Evolutionary conservation across 768 basidiomycete genomes (phyloP).

Genomic region (Pisolithus tinctorius): DNA sequence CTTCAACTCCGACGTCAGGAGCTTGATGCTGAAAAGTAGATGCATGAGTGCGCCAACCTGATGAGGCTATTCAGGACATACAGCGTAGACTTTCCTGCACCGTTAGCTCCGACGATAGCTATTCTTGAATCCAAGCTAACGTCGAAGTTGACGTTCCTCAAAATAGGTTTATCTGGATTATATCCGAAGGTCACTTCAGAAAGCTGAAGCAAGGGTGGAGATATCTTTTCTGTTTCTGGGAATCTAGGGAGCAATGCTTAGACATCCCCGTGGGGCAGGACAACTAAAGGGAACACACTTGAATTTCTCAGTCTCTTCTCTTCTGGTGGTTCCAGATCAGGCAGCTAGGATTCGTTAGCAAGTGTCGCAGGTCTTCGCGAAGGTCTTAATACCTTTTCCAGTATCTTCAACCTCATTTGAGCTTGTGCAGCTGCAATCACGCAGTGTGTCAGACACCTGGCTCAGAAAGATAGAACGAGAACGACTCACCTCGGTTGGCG

Average conservation of each 20-base stretch:
- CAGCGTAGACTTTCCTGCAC: conserved; percentile 95
- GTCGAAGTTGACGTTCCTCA: conserved; percentile 81
- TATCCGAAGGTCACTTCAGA: conserved; percentile 91
- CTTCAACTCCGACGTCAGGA: conserved; percentile 78
- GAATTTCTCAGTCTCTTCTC: conserved; percentile 88
- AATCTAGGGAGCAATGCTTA: conserved; percentile 43
- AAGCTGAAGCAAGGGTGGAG: conserved; percentile 90
- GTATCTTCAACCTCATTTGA: conserved; percentile 67
- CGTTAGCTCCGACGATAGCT: conserved; percentile 92
- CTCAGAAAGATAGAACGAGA: neutral
- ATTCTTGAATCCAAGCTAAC: conserved; percentile 92
- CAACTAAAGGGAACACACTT: conserved; percentile 40
- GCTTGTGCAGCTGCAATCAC: conserved; percentile 71
- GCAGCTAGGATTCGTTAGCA: conserved; percentile 46
- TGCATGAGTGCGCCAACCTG: conserved; percentile 3
- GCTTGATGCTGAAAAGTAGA: conserved; percentile 62
- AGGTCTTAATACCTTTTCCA: conserved; percentile 55
- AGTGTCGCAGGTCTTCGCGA: neutral
- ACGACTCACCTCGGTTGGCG: conserved; percentile 74
- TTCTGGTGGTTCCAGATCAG: conserved; percentile 89
- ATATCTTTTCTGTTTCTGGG: conserved; percentile 95
- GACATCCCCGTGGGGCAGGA: neutral
- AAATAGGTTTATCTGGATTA: conserved; percentile 61
- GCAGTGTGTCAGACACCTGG: conserved; percentile 1
- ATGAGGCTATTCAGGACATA: conserved; percentile 29